Evolutionary conservation across 208 protist species (phyloP).

Genomic region (Cochliopodium minus): DNA sequence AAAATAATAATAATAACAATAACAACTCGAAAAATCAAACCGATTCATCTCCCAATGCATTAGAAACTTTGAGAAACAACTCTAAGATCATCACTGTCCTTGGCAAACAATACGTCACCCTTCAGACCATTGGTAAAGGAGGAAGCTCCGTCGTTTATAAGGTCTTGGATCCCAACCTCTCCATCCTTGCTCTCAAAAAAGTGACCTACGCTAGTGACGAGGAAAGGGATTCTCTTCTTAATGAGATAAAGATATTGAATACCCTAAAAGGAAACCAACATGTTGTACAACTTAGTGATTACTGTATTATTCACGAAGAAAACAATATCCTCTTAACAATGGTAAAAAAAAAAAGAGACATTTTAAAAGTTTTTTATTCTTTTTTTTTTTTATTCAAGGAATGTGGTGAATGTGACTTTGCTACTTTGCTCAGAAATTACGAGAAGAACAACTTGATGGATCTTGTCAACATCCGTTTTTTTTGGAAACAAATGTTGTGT

Average conservation of each 20-base stretch:
- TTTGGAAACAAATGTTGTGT: constrained; percentile 54
- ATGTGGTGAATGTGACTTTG: constrained; percentile 42
- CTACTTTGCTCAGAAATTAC: constrained; percentile 18
- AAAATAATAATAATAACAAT: too few relatives aligned
- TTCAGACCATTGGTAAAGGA: constrained; percentile 42
- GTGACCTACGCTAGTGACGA: constrained; percentile 11
- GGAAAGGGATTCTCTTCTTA: constrained; percentile 26
- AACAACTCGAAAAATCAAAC: too few relatives aligned
- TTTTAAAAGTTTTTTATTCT: neutral
- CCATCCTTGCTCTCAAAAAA: constrained; percentile 13
- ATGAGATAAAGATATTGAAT: constrained; percentile 42
- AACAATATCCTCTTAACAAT: too few relatives aligned
- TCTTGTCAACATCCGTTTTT: constrained; percentile 35
- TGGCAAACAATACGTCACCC: too few relatives aligned
- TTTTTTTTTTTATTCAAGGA: constrained; percentile 33
- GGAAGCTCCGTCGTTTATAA: constrained; percentile 34
- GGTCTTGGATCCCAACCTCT: neutral
- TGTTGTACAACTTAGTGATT: constrained; percentile 35
- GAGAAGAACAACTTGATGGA: constrained; percentile 1
- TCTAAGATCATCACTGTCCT: too few relatives aligned
- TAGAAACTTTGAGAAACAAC: too few relatives aligned
- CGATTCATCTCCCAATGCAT: too few relatives aligned
- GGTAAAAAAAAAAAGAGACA: constrained; percentile 15
- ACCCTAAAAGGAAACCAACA: constrained; percentile 21
- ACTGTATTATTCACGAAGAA: too few relatives aligned